Percentiles rank a stretch among this genome's conserved stretches.
These are phyloP conservation scores for Leptomonas pyrrhocoris DNA, from an alignment of 208 protist species.

Conservation along the genomic window DNA sequence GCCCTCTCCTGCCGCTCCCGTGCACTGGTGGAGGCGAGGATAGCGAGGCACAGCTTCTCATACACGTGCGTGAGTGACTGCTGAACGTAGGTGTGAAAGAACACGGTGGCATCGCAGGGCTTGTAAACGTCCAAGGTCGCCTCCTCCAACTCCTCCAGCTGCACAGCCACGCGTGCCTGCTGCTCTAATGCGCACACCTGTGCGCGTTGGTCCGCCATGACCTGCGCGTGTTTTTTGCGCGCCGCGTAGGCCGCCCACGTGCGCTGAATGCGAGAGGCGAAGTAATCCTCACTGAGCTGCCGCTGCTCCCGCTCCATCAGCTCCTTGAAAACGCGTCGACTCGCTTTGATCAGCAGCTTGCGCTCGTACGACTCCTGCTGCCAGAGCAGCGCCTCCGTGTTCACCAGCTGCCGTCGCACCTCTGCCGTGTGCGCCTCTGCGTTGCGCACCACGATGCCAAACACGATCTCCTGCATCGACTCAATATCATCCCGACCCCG, in stretches of 20 bases:
- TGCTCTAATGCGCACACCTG: slow-evolving; percentile 23
- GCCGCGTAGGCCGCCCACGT: slow-evolving; percentile 11
- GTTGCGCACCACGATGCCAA: slow-evolving; percentile 29
- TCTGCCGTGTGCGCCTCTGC: slow-evolving; percentile 15
- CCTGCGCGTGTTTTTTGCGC: background rate
- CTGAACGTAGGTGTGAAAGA: slow-evolving; percentile 9
- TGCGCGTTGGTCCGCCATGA: slow-evolving; percentile 10
- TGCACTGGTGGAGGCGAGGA: slow-evolving; percentile 19
- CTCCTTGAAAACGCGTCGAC: slow-evolving; percentile 27
- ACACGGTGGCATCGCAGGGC: background rate
- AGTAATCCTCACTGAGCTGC: slow-evolving; percentile 28
- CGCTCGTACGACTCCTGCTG: slow-evolving; percentile 56
- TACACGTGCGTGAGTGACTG: slow-evolving; percentile 7
- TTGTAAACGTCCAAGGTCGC: slow-evolving; percentile 24
- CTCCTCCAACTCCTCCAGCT: slow-evolving; percentile 28
- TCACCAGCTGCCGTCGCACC: slow-evolving; percentile 13
- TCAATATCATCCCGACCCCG: slow-evolving; percentile 18
- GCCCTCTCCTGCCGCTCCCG: slow-evolving; percentile 57
- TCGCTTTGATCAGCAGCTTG: slow-evolving; percentile 33
- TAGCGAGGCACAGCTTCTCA: slow-evolving; percentile 3
- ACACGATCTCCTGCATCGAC: slow-evolving; percentile 23
- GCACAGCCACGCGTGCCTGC: slow-evolving; percentile 21
- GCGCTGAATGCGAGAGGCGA: slow-evolving; percentile 28
- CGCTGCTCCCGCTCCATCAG: slow-evolving; percentile 40
- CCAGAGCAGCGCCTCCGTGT: slow-evolving; percentile 40